Evolutionary conservation across 2,329 filamentous ascomycete species (phyloP).

Genomic region (Sporothrix mexicana): DNA sequence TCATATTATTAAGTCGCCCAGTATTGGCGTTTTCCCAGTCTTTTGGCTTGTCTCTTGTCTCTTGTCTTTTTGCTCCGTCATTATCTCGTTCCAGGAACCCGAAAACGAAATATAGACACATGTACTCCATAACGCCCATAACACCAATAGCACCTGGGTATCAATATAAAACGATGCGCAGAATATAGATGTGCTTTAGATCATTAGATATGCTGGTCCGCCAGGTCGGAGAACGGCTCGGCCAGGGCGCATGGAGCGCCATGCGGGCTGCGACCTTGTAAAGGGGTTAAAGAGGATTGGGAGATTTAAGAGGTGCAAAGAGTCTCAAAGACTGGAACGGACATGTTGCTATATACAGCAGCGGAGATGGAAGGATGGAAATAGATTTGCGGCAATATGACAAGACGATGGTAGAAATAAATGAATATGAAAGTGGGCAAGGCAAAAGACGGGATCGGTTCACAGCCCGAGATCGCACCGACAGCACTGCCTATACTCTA

Average conservation of each 20-base stretch:
- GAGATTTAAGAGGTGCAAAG: background rate
- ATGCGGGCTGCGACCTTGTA: background rate
- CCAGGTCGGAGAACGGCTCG: conserved; percentile 15
- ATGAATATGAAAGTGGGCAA: background rate
- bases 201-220: background rate
- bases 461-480: conserved; percentile 20
- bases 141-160: too few relatives aligned
- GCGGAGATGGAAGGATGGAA: background rate
- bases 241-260: background rate
- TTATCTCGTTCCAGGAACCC: conserved; percentile 2
- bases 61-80: too few relatives aligned
- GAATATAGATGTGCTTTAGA: too few relatives aligned
- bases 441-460: conserved; percentile 11
- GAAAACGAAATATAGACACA: background rate
- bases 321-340: background rate
- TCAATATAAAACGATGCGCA: conserved; percentile 3
- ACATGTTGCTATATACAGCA: background rate
- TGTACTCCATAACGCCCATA: background rate
- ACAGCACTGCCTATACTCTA: background rate
- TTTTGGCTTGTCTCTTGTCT: too few relatives aligned
- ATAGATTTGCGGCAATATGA: background rate
- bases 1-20: too few relatives aligned
- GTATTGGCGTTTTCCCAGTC: too few relatives aligned
- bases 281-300: background rate
- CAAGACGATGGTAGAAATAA: too few relatives aligned